These are phyloP conservation scores for Fusarium nelsonii DNA, from an alignment of 2,329 filamentous ascomycete genomes.

Conservation along the genomic window DNA sequence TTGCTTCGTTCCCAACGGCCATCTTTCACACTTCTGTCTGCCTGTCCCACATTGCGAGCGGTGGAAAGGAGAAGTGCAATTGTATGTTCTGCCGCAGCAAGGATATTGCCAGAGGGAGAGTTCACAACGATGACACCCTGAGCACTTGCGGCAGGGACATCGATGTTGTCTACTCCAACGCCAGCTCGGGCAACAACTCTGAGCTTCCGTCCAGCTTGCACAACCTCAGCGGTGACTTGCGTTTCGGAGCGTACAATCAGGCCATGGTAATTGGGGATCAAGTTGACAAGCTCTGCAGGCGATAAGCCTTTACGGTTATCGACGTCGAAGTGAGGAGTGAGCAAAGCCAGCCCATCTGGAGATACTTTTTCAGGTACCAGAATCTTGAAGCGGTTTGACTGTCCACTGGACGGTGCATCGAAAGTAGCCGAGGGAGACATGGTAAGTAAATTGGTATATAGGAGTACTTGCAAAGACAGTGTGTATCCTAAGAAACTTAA, in stretches of 20 bases:
- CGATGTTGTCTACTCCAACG: conserved; percentile 86
- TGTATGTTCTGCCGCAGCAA: conserved; percentile 83
- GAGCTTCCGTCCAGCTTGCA: conserved; percentile 74
- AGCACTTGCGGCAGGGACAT: conserved; percentile 78
- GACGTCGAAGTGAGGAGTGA: conserved; percentile 75
- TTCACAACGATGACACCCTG: conserved; percentile 85
- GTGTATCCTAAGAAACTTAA: conserved; percentile 16
- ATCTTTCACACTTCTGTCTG: conserved; percentile 75
- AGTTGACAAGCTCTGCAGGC: conserved; percentile 71
- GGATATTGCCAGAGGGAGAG: conserved; percentile 82
- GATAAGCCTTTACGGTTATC: conserved; percentile 74
- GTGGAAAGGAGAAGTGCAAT: conserved; percentile 79
- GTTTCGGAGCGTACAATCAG: conserved; percentile 86
- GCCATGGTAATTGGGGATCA: conserved; percentile 79
- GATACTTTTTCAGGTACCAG: conserved; percentile 86
- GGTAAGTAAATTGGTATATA: conserved; percentile 8
- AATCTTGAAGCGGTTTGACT: conserved; percentile 58
- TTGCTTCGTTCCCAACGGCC: conserved; percentile 81
- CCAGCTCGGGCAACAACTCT: conserved; percentile 85
- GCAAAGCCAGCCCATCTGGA: conserved; percentile 78
- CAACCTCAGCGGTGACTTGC: conserved; percentile 77
- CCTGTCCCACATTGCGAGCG: conserved; percentile 79
- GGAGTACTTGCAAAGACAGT: conserved; percentile 28
- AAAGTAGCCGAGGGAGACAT: conserved; percentile 50
- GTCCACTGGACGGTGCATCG: conserved; percentile 29